These are phyloP conservation scores for Sphaerosporella brunnea DNA, from an alignment of 495 filamentous ascomycete species.

Conservation along the genomic window DNA sequence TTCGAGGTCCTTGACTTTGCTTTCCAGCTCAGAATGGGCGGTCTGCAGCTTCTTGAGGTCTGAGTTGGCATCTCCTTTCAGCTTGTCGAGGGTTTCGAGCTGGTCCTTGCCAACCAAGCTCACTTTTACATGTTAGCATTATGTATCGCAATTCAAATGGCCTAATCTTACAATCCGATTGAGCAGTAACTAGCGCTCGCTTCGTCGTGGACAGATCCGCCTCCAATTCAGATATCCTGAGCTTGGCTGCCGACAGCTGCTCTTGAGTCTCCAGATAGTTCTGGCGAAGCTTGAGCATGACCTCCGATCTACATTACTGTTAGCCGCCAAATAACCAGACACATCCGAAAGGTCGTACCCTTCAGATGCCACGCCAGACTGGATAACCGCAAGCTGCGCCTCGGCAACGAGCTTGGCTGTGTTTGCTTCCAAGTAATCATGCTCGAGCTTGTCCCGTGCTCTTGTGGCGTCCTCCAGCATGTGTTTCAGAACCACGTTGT, in stretches of 20 bases:
- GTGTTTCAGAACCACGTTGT: slow-evolving; percentile 23
- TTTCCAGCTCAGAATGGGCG: slow-evolving; percentile 28
- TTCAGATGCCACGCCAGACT: slow-evolving; percentile 22
- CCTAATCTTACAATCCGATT: slow-evolving; percentile 23
- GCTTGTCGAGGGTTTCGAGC: slow-evolving; percentile 32
- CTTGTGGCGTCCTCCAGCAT: slow-evolving; percentile 22
- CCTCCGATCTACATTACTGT: slow-evolving; percentile 22
- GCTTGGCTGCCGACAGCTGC: slow-evolving; percentile 20
- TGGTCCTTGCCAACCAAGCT: slow-evolving; percentile 34
- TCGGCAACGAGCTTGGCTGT: slow-evolving; percentile 26
- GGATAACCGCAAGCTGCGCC: slow-evolving; percentile 24
- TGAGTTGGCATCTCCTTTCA: slow-evolving; percentile 32
- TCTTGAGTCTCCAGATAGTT: slow-evolving; percentile 22
- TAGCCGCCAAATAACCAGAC: slow-evolving; percentile 17
- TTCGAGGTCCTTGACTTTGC: slow-evolving; percentile 26
- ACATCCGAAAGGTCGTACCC: slow-evolving; percentile 19
- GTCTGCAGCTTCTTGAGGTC: slow-evolving; percentile 33
- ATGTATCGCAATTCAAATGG: neutral
- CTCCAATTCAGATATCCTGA: slow-evolving; percentile 19
- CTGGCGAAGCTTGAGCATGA: slow-evolving; percentile 26
- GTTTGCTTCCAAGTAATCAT: slow-evolving; percentile 25
- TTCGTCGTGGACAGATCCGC: slow-evolving; percentile 21
- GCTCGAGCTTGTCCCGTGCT: slow-evolving; percentile 24
- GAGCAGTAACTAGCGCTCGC: slow-evolving; percentile 25
- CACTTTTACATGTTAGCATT: slow-evolving; percentile 24